Base-by-base conservation (phyloP, 768 basidiomycete species). In the Roridomyces roridus region DNA sequence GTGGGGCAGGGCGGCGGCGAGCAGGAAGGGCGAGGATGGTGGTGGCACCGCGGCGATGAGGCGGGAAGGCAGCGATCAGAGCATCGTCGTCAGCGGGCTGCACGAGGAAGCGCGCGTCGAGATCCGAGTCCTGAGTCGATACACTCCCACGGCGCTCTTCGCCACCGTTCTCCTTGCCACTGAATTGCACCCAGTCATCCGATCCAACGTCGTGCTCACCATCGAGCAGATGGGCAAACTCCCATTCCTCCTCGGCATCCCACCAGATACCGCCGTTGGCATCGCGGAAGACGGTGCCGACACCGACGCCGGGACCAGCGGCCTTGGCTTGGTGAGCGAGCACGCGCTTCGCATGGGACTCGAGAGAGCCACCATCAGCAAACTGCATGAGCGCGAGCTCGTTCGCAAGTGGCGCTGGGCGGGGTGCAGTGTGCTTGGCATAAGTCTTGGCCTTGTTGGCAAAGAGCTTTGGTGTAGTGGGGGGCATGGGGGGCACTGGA, bases 301-400 rank as follows among this genome's bases (percentile, higher is more conserved):
- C 82, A 10, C 74, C 71, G 18, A 66, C 50, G 15, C 45, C 35
- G 6, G 60, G 65, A 8, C 68, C 62, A 2, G 72, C 71, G 1
- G 77, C 76, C 64, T 77, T 80, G 17, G 86, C 86, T 46, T 85
- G 84, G 5, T 75, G 71, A 43, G 81, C 76, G 79, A 87, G 82
- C 29, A 82, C 68, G 11, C 82, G 81, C 55, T 79, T 77, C 41
- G 81, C 76, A 48, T 88, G 80, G 8, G 74, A 69, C 42, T 88
- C 82, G 51, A 84, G 74, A 44, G 67, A 78, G 0, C 89, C 89
- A 20, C 89, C 89, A 37, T 86, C 86, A 11, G 76, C 67, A 56
- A 89, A 83, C 70, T 91, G 89, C 81, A 87, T 83, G 52, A 91
- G 72, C 0, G 84, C 86, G 49, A 90, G 78, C 58, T 90, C 88